Evolutionary conservation across 441 rosid species (phyloP).

Genomic region (Bruguiera hainesii): DNA sequence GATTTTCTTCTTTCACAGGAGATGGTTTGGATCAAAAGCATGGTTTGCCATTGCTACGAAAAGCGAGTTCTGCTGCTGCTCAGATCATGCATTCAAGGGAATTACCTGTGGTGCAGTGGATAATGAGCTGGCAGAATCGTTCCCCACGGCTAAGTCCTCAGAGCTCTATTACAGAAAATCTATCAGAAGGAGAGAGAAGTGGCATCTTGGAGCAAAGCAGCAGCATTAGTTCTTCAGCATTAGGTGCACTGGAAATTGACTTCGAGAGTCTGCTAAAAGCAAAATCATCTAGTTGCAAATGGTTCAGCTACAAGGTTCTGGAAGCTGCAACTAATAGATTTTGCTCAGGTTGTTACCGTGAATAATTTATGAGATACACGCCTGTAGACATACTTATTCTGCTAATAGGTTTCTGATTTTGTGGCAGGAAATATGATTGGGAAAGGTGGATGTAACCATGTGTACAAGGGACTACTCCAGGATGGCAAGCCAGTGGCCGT

Average conservation of each 20-base stretch:
- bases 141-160: slow-evolving; percentile 27
- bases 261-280: slow-evolving; percentile 42
- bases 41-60: slow-evolving; percentile 82
- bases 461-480: slow-evolving; percentile 65
- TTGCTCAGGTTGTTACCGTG: slow-evolving; percentile 53
- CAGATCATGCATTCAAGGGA: slow-evolving; percentile 35
- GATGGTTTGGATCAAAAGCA: slow-evolving; percentile 56
- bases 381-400: background rate
- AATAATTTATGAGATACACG: slow-evolving; percentile 1
- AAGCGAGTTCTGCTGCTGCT: slow-evolving; percentile 39
- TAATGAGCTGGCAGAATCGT: slow-evolving; percentile 71
- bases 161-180: slow-evolving; percentile 24
- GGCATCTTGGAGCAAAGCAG: slow-evolving; percentile 22
- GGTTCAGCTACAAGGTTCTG: slow-evolving; percentile 61
- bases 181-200: slow-evolving; percentile 16
- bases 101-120: slow-evolving; percentile 86
- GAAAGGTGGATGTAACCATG: slow-evolving; percentile 72
- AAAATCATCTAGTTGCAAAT: slow-evolving; percentile 37
- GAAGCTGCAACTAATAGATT: slow-evolving; percentile 63
- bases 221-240: slow-evolving; percentile 17
- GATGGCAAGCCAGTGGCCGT: slow-evolving; percentile 68
- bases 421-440: slow-evolving; percentile 63
- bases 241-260: slow-evolving; percentile 30
- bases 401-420: slow-evolving; percentile 2
- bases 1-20: slow-evolving; percentile 44